Base-by-base conservation (phyloP, 352 stramenopile genomes). In the Aphanomyces stellatus region DNA sequence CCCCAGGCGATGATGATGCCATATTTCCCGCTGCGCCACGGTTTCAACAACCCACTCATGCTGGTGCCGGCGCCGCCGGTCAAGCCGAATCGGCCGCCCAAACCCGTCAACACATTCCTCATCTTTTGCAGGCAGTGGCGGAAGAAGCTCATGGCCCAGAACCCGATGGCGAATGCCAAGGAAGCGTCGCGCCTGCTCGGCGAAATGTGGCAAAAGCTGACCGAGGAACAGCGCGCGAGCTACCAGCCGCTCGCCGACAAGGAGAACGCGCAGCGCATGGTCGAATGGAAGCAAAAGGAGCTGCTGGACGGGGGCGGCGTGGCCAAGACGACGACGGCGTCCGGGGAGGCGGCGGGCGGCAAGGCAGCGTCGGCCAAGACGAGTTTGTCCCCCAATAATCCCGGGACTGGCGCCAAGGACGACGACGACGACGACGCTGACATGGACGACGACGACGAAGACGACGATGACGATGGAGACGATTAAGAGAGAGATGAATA, bases 161-260 rank as follows among this genome's bases (percentile, higher is more conserved):
- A 90, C 64, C 77, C 77, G 31, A 85, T 78, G 64, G 86, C 79
- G 10, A 92, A 75, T 27, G 84, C 84, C 13, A 92, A 92, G 42
- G 84, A 90, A 70, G 81, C 84, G 41, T 92, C 84, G 13, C 90
- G 88, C 65, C 85, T 92, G 57, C 70, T 92, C 19, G 84, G 84
- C 28, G 84, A 90, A 62, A 92, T 90, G 80, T 92, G 84, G 84
- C 80, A 92, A 57, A 92, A 92, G 53, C 71, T 92, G 10, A 86
- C 77, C 10, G 84, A 92, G 59, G 76, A 90, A 49, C 72, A 92
- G 63, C 81, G 81, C 22, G 84, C 84, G 15, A 88, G 42, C 28
- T 70, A 70, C 31, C 63, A 70, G 51, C 84, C 84, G 4, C 79
- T 92, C 69, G 88, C 84, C 0, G 84, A 92, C 53, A 74, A 82